Base-by-base conservation (phyloP, 306 rosid genomes). In the Dalbergia cochinchinensis region DNA sequence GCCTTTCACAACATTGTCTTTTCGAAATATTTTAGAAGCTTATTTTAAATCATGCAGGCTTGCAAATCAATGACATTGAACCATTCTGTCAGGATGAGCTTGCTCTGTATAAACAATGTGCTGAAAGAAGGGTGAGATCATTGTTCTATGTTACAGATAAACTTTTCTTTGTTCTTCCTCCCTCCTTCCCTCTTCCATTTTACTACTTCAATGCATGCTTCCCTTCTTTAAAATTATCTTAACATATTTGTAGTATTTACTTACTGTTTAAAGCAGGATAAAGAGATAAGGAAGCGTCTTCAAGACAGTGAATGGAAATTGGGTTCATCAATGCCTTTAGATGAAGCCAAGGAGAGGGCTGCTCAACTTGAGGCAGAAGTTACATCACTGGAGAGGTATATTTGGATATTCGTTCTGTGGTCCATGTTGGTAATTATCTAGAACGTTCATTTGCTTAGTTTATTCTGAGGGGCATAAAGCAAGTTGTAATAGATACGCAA, bases 41-140 rank as follows among this genome's bases (percentile, higher is more conserved):
- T 77, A 11, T 45, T 80, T 80, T 44, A 54, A 73, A 83, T 78
- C 20, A 75, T 85, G 75, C 60, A 95, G 98, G 99, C 86, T 85
- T 93, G 89, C 99, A 96, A 83, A 88, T 96, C 83, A 93, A 96
- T 75, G 94, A 95, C 85, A 90, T 95, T 15, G 99, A 95, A 86
- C 98, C 98, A 35, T 95, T 93, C 81, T 93, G 99, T 85, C 99
- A 95, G 86, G 98, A 93, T 54, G 97, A 92, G 91, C 86, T 95
- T 83, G 96, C 83, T 58, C 42, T 95, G 53, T 92, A 91, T 83
- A 89, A 86, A 69, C 90, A 93, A 73, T 93, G 99, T 12, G 76
- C 96, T 81, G 96, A 90, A 61, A 91, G 81, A 85, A 91, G 97
- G 88, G 98, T 95, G 88, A 90, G 92, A 78, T 18, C 35, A 57